phyloP scores from a whole-genome alignment of 2,329 filamentous ascomycete genomes.

The Fusarium graminum region DNA sequence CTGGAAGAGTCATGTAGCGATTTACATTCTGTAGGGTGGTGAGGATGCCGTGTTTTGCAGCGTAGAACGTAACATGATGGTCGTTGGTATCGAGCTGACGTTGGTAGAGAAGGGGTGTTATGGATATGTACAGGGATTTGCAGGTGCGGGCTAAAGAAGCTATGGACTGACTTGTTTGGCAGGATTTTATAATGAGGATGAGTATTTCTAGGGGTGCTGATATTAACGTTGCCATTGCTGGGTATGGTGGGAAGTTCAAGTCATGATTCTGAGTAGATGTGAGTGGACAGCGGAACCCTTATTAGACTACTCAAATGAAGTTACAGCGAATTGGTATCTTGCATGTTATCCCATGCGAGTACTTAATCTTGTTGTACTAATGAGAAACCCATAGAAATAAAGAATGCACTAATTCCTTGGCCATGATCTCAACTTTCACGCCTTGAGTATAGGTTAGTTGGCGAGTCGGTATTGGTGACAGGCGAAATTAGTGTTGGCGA shows the following conservation, averaged over 20 bases:
- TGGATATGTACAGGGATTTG: conserved; percentile 7
- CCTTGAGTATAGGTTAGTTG: too few species aligned
- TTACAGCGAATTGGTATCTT: too few species aligned
- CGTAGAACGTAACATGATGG: conserved; percentile 26
- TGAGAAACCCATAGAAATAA: too few species aligned
- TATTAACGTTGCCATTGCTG: neutral
- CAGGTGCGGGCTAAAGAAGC: neutral
- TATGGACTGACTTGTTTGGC: conserved; percentile 3
- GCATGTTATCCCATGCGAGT: too few species aligned
- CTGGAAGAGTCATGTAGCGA: conserved; percentile 1
- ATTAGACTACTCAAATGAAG: neutral
- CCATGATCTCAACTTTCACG: too few species aligned
- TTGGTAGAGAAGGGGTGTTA: conserved; percentile 25
- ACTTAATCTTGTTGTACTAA: too few species aligned
- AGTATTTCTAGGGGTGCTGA: conserved; percentile 4
- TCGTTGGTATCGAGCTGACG: conserved; percentile 18
- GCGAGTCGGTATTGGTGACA: too few species aligned
- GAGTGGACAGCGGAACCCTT: neutral
- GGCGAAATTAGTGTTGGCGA: too few species aligned
- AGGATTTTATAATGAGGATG: conserved; percentile 1
- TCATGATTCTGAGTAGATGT: neutral
- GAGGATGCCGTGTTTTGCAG: conserved; percentile 10
- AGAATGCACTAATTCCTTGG: too few species aligned
- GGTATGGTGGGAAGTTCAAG: neutral
- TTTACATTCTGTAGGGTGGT: neutral